Evolutionary conservation across 768 basidiomycete genomes (phyloP), one percentile per base, ranked within the genome.

Genomic region (Lentinula sp.): DNA sequence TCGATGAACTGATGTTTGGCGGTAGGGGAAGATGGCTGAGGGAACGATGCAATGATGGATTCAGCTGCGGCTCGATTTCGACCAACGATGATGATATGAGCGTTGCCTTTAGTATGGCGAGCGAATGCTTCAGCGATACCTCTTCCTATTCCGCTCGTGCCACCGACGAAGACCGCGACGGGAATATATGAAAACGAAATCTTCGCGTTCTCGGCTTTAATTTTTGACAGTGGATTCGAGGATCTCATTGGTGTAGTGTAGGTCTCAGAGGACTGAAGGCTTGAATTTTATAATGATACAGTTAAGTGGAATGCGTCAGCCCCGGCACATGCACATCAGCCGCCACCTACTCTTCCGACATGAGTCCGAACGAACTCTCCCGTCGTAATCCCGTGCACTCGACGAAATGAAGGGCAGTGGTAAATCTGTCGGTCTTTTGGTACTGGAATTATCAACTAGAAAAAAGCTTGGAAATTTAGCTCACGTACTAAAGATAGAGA

Each of bases 31-130:
- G 63, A 59, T 42, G 69, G 68, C 45, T 64, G 63, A 13, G 73
- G 72, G 62, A 74, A 63, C 5, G 32, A 21, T 0, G 69, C 66
- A 63, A 75, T 71, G 65, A 70, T 65, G 34, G 61, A 43, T 59
- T 74, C 67, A 2, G 72, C 74, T n/a, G 73, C 71, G 15, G 63
- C 61, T 56, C 66, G 62, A 64, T 73, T 74, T 55, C 74, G 69
- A 10, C 74, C 74, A 45, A 70, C 63, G 59, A 75, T 61, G 50
- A 75, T 66, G 64, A 75, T 74, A 56, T 75, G 72, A 34, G 72
- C 70, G 63, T 72, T 70, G 53, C 74, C 74, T 52, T 72, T 69
- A 10, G 71, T 69, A 64, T 72, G 66, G 16, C 66, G 63, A 11
- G 74, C 73, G 61, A 76, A 73, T 16, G 69, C 65, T 53, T 70